Percentiles rank a stretch among this genome's conserved stretches.
Conservation (phyloP, 169 alveolate species). For the Plasmodium reichenowi region DNA sequence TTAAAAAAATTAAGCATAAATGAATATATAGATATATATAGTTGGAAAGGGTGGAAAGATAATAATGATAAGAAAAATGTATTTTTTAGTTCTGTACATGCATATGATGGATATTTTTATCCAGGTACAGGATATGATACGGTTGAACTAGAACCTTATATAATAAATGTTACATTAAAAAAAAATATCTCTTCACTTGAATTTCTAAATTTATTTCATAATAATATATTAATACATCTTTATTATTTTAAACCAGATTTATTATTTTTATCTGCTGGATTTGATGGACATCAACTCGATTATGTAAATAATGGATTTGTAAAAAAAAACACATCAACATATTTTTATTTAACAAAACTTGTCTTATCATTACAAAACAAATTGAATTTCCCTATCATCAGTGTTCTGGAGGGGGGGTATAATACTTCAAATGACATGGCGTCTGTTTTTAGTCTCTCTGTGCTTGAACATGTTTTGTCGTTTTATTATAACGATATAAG, state of each 20-base stretch:
- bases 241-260: conserved; percentile 94
- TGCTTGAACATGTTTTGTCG: conserved; percentile 93
- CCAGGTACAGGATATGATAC: conserved; percentile 95
- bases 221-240: conserved; percentile 91
- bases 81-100: conserved; percentile 95
- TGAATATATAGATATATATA: conserved; percentile 70
- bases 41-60: conserved; percentile 91
- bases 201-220: conserved; percentile 87
- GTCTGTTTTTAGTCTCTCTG: conserved; percentile 95
- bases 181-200: conserved; percentile 86
- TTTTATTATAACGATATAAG: conserved; percentile 71
- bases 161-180: conserved; percentile 89
- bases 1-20: conserved; percentile 79
- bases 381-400: conserved; percentile 85
- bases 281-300: conserved; percentile 98
- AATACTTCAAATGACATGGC: conserved; percentile 93
- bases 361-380: conserved; percentile 95
- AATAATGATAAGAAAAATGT: conserved; percentile 91
- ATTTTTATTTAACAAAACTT: conserved; percentile 95
- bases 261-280: conserved; percentile 97
- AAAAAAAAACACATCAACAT: conserved; percentile 94
- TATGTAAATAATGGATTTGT: conserved; percentile 92
- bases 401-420: conserved; percentile 99
- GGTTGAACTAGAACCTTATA: conserved; percentile 84
- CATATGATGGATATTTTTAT: conserved; percentile 94